phyloP scores from a whole-genome alignment of 2,329 filamentous ascomycete genomes.

The Fusarium keratoplasticum region DNA sequence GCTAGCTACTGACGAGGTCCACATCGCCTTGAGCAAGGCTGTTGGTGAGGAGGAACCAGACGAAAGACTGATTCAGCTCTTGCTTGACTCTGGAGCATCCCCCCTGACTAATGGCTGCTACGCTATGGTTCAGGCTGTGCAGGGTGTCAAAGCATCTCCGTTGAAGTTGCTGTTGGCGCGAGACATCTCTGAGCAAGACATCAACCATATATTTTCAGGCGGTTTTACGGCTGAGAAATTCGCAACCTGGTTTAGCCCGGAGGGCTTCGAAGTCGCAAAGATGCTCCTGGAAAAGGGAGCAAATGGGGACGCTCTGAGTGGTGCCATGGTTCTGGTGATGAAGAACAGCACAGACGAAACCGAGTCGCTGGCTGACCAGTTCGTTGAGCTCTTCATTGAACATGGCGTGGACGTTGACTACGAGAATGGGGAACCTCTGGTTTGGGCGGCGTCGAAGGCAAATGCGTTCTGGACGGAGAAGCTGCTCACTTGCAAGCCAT shows the following conservation, averaged over 20 bases:
- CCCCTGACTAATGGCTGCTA: conserved; percentile 64
- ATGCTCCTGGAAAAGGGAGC: conserved; percentile 64
- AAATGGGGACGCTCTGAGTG: conserved; percentile 57
- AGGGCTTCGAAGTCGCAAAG: conserved; percentile 59
- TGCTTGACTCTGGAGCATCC: conserved; percentile 64
- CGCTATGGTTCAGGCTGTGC: conserved; percentile 62
- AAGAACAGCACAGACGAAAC: conserved; percentile 54
- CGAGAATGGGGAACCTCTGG: conserved; percentile 65
- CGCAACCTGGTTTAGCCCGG: conserved; percentile 58
- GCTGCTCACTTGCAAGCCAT: conserved; percentile 63
- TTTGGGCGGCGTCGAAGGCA: conserved; percentile 64
- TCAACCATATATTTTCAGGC: conserved; percentile 58
- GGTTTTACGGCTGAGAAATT: conserved; percentile 57
- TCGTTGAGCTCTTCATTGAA: conserved; percentile 55
- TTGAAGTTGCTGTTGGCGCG: conserved; percentile 57
- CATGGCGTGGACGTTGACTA: conserved; percentile 62
- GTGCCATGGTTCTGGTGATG: conserved; percentile 60
- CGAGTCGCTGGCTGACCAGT: conserved; percentile 55
- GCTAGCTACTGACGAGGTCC: conserved; percentile 60
- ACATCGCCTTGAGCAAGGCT: conserved; percentile 62
- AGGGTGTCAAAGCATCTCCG: conserved; percentile 51
- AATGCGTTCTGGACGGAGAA: conserved; percentile 61
- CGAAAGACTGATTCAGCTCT: conserved; percentile 57
- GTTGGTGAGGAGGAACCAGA: conserved; percentile 66
- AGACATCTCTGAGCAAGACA: conserved; percentile 56